These are phyloP conservation scores for Cyclotella atomus DNA, from an alignment of 108 stramenopile genomes.

Conservation along the genomic window DNA sequence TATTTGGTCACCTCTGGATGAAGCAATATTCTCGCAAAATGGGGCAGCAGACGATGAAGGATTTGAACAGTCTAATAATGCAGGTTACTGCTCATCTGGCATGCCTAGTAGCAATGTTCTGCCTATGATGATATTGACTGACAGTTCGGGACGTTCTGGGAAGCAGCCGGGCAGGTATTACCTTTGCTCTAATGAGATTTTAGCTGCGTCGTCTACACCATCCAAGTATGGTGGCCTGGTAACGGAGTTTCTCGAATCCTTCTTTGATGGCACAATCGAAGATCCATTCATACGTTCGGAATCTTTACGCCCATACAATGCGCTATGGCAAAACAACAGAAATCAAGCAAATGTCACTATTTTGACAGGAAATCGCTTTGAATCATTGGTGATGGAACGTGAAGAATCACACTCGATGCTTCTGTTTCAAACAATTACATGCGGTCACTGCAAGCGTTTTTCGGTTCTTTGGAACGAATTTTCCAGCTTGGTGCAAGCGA, in stretches of 20 bases:
- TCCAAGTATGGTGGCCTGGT: conserved; percentile 30
- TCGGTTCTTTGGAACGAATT: conserved; percentile 69
- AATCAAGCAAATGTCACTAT: conserved; percentile 36
- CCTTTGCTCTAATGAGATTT: conserved; percentile 46
- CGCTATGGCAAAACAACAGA: not conserved
- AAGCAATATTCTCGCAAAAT: conserved; percentile 22
- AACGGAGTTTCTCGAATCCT: conserved; percentile 42
- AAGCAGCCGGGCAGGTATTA: conserved; percentile 48
- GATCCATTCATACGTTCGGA: conserved; percentile 38
- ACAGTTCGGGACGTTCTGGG: conserved; percentile 40
- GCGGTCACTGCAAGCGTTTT: conserved; percentile 86
- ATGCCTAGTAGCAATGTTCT: conserved; percentile 29
- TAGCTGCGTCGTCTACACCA: conserved; percentile 10
- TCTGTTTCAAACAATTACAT: conserved; percentile 60
- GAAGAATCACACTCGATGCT: conserved; percentile 59
- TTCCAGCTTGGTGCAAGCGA: conserved; percentile 48
- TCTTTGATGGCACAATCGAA: conserved; percentile 38
- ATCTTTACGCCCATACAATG: not conserved
- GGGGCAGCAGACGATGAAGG: not conserved
- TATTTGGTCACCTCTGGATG: conserved; percentile 70
- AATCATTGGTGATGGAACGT: conserved; percentile 46
- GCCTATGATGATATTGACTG: conserved; percentile 62
- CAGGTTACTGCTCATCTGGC: conserved; percentile 20
- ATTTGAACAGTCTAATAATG: not conserved
- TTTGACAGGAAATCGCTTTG: conserved; percentile 51